Base-by-base conservation (phyloP, 2,329 filamentous ascomycete genomes). In the Aspergillus udagawae region DNA sequence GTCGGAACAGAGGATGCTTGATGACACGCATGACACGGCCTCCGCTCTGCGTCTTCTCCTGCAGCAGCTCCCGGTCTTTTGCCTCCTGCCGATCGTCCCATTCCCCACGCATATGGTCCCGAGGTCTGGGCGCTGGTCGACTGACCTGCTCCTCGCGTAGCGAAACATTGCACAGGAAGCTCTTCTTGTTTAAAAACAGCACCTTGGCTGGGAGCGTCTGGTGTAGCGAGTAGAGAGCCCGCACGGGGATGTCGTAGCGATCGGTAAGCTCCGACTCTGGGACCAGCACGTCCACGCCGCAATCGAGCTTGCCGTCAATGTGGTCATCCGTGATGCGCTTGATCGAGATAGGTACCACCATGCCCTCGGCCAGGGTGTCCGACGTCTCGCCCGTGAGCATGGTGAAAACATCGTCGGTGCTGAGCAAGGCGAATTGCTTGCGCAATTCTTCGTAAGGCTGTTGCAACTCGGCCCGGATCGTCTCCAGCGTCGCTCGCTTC, bases 351-450 rank as follows among this genome's bases (percentile, higher is more conserved):
- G 94, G 89, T 5, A 99, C 84, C 62, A 97, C 90, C 92, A 97
- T 97, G 64, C 90, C 90, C 67, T 93, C 89, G 53, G 85, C 85
- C 9, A 99, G 79, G 0, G 91, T 90, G 0, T 94, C 88, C 58
- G 84, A 82, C 0, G 91, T 97, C 75, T 99, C 94, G 57, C 93
- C 94, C 3, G 94, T 97, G 55, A 97, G 86, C 88, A 97, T 97
- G 42, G 92, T 94, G 75, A 97, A 99, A 58, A 96, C 85, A 64
- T 96, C 91, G 23, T 92, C 87, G 0, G 86, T 81, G 27, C 79
- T 80, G 44, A 96, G 79, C 52, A 83, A 76, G 48, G 84, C 82
- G 70, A 95, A 97, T 62, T 87, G 86, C 65, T 90, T 88, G 49
- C 94, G 86, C 55, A 99, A 82, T 73, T 99, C 94, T 76, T 99